phyloP scores from a whole-genome alignment of 2,329 filamentous ascomycete genomes.

The Dactylellina haptotyla region DNA sequence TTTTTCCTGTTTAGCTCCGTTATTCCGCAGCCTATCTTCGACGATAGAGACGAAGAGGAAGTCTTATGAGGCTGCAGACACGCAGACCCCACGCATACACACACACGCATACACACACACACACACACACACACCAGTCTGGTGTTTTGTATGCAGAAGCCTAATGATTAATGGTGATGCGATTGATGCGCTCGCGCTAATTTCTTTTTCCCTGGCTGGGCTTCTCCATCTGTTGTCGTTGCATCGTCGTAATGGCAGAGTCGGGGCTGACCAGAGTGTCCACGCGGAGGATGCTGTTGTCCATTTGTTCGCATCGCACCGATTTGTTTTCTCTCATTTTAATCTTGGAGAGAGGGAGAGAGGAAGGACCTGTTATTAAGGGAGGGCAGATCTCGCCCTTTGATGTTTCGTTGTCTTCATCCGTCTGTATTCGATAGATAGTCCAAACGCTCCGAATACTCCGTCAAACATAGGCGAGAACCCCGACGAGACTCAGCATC shows the following conservation, averaged over 20 bases:
- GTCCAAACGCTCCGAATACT: background rate
- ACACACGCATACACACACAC: background rate
- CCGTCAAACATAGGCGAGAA: background rate
- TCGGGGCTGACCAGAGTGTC: constrained; percentile 9
- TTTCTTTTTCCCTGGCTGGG: constrained; percentile 2
- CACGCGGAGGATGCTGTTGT: background rate
- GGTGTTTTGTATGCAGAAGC: too few relatives aligned
- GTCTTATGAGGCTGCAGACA: background rate
- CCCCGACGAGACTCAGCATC: background rate
- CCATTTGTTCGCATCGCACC: background rate
- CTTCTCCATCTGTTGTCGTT: constrained; percentile 14
- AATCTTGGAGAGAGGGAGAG: background rate
- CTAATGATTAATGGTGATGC: too few relatives aligned
- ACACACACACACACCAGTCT: background rate
- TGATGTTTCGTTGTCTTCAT: background rate
- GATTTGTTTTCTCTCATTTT: too few relatives aligned
- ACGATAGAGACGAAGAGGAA: background rate
- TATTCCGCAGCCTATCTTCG: background rate
- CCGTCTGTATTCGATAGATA: background rate
- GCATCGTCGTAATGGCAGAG: constrained; percentile 12
- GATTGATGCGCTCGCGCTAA: too few relatives aligned
- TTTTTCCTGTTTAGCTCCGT: constrained; percentile 4
- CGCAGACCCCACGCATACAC: background rate
- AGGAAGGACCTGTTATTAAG: too few relatives aligned
- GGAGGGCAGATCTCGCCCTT: too few relatives aligned